Evolutionary conservation across 2,329 filamentous ascomycete genomes (phyloP).

Genomic region (Cordyceps cateniannulata): DNA sequence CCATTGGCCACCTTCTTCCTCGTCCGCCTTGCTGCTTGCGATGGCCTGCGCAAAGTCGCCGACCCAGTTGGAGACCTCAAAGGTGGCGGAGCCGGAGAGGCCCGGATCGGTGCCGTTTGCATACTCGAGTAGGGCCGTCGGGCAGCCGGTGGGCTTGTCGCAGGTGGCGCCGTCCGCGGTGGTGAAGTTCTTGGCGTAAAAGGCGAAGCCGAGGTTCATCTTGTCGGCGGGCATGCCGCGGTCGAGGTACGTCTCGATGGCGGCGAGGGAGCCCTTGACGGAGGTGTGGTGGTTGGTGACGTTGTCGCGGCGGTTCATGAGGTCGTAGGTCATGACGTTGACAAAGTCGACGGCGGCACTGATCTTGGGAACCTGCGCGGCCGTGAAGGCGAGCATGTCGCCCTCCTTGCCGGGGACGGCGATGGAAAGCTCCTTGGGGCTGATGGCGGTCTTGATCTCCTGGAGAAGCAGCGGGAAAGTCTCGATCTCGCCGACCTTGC

Average conservation of each 20-base stretch:
- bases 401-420: slow-evolving; percentile 56
- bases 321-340: slow-evolving; percentile 67
- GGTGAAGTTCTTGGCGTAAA: slow-evolving; percentile 63
- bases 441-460: slow-evolving; percentile 52
- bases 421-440: slow-evolving; percentile 56
- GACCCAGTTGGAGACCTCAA: slow-evolving; percentile 27
- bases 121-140: slow-evolving; percentile 52
- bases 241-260: slow-evolving; percentile 52
- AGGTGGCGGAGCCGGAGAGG: slow-evolving; percentile 34
- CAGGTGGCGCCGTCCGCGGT: slow-evolving; percentile 43
- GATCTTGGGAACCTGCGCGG: slow-evolving; percentile 50
- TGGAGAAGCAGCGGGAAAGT: slow-evolving; percentile 55
- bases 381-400: slow-evolving; percentile 64
- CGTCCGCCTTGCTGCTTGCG: slow-evolving; percentile 34
- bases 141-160: slow-evolving; percentile 48
- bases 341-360: slow-evolving; percentile 57
- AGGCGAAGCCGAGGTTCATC: slow-evolving; percentile 61
- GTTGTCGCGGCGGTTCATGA: slow-evolving; percentile 67
- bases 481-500: slow-evolving; percentile 53
- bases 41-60: slow-evolving; percentile 27
- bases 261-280: slow-evolving; percentile 44
- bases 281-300: slow-evolving; percentile 59
- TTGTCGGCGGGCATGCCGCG: slow-evolving; percentile 49
- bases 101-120: slow-evolving; percentile 53
- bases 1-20: slow-evolving; percentile 46